phyloP scores from a whole-genome alignment of 805 yeast species.

The Suhomyces sp. region DNA sequence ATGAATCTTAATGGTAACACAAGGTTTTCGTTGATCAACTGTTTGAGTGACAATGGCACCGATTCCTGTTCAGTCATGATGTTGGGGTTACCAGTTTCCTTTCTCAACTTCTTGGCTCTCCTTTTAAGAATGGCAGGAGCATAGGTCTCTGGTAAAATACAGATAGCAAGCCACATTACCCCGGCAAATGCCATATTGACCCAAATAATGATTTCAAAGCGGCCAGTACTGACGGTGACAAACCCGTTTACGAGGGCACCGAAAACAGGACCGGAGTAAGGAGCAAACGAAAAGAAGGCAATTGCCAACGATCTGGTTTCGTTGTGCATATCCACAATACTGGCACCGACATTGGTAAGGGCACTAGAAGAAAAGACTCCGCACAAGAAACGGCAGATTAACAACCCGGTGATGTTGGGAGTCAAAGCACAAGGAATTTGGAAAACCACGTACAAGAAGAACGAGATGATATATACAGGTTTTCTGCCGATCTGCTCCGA shows the following conservation, averaged over 20 bases:
- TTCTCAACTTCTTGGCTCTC: slow-evolving; percentile 64
- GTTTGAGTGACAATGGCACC: slow-evolving; percentile 63
- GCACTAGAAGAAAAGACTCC: slow-evolving; percentile 87
- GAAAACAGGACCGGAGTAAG: slow-evolving; percentile 88
- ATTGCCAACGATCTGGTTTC: slow-evolving; percentile 84
- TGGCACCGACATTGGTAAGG: slow-evolving; percentile 83
- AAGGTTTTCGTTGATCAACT: slow-evolving; percentile 69
- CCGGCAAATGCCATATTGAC: slow-evolving; percentile 93
- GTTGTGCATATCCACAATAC: slow-evolving; percentile 83
- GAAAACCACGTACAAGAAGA: slow-evolving; percentile 70
- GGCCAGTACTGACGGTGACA: slow-evolving; percentile 65
- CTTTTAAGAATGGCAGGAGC: slow-evolving; percentile 74
- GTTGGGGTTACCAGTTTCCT: slow-evolving; percentile 75
- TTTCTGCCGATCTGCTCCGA: slow-evolving; percentile 84
- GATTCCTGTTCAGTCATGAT: slow-evolving; percentile 95
- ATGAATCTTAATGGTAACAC: slow-evolving; percentile 77
- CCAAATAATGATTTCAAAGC: slow-evolving; percentile 77
- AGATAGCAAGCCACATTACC: slow-evolving; percentile 64
- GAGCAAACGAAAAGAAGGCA: slow-evolving; percentile 88
- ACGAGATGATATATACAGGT: slow-evolving; percentile 75
- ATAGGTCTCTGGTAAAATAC: slow-evolving; percentile 83
- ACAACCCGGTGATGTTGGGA: slow-evolving; percentile 74
- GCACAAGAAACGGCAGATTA: slow-evolving; percentile 80
- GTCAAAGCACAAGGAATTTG: slow-evolving; percentile 86
- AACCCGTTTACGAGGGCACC: slow-evolving; percentile 90